Evolutionary conservation across 352 stramenopile genomes (phyloP).

Genomic region (Globisporangium iwayamae): DNA sequence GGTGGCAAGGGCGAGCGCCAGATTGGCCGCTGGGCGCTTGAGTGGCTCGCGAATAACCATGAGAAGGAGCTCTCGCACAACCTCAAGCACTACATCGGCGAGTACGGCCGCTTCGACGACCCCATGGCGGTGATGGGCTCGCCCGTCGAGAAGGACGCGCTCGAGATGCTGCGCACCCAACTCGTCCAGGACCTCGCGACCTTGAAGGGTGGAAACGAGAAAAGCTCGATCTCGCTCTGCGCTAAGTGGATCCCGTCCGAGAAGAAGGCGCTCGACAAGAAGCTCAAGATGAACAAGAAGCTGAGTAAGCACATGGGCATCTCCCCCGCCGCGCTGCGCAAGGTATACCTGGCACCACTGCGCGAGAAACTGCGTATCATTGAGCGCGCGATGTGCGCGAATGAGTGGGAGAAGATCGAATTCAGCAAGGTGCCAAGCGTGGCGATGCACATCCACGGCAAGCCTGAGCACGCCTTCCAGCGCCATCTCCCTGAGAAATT

Average conservation of each 20-base stretch:
- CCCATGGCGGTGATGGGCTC: slow-evolving; percentile 38
- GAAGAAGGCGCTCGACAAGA: slow-evolving; percentile 55
- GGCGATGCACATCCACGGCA: slow-evolving; percentile 48
- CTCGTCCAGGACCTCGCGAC: slow-evolving; percentile 27
- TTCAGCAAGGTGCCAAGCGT: slow-evolving; percentile 39
- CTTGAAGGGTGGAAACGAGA: slow-evolving; percentile 15
- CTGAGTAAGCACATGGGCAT: slow-evolving; percentile 41
- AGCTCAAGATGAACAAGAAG: slow-evolving; percentile 47
- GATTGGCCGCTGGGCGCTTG: slow-evolving; percentile 33
- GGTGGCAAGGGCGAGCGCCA: slow-evolving; percentile 48
- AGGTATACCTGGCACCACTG: slow-evolving; percentile 42
- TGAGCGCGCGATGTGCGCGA: slow-evolving; percentile 46
- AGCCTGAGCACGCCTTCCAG: slow-evolving; percentile 36
- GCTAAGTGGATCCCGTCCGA: slow-evolving; percentile 61
- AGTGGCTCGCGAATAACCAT: slow-evolving; percentile 33
- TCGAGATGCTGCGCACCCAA: slow-evolving; percentile 35
- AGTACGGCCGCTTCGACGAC: slow-evolving; percentile 54
- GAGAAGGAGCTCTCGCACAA: slow-evolving; percentile 38
- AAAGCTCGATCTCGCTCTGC: slow-evolving; percentile 32
- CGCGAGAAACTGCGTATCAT: slow-evolving; percentile 36
- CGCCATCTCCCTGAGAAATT: slow-evolving; percentile 33
- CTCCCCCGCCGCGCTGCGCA: slow-evolving; percentile 34
- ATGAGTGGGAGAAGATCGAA: slow-evolving; percentile 43
- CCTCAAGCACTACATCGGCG: slow-evolving; percentile 34
- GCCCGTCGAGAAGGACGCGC: slow-evolving; percentile 29